A percentile compares a stretch with the other conserved stretches of the same genome.
phyloP scores from a whole-genome alignment of 495 filamentous ascomycete genomes.

The Podospora pseudoanserina region DNA sequence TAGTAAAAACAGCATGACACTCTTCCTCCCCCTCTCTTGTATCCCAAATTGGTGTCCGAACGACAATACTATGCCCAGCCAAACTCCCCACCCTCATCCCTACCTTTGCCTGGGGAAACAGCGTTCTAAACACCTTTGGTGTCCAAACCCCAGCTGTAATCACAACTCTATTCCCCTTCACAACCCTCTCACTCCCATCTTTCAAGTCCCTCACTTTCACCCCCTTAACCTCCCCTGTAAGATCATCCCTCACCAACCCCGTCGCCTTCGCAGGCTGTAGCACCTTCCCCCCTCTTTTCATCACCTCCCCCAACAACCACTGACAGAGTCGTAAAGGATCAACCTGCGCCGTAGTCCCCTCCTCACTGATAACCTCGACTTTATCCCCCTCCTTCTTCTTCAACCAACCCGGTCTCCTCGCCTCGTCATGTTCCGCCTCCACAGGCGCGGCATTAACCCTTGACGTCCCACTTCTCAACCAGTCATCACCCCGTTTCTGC shows the following conservation, averaged over 20 bases:
- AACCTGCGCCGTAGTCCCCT: conserved; percentile 63
- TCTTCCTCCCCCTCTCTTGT: conserved; percentile 28
- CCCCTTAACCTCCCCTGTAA: conserved; percentile 41
- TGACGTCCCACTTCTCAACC: conserved; percentile 60
- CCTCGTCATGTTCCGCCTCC: conserved; percentile 18
- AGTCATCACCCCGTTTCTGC: conserved; percentile 51
- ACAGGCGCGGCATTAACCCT: conserved; percentile 57
- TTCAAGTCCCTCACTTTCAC: conserved; percentile 42
- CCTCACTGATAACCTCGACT: conserved; percentile 61
- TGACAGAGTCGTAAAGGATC: conserved; percentile 58
- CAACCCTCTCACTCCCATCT: conserved; percentile 38
- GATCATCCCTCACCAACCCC: conserved; percentile 47
- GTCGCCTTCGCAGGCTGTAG: conserved; percentile 61
- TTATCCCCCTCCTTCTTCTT: conserved; percentile 45
- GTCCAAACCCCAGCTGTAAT: conserved; percentile 72
- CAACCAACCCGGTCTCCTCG: conserved; percentile 56
- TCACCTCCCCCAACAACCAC: conserved; percentile 58
- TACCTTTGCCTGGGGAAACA: conserved; percentile 57
- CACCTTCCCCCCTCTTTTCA: conserved; percentile 58
- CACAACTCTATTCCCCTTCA: conserved; percentile 57
- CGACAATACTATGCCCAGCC: conserved; percentile 67
- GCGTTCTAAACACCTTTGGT: conserved; percentile 51
- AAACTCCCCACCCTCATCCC: conserved; percentile 57
- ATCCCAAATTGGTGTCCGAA: conserved; percentile 59
- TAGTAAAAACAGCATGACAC: conserved; percentile 72